Conservation (phyloP, 176 grass and related monocot genomes). For the Oryza officinalis region DNA sequence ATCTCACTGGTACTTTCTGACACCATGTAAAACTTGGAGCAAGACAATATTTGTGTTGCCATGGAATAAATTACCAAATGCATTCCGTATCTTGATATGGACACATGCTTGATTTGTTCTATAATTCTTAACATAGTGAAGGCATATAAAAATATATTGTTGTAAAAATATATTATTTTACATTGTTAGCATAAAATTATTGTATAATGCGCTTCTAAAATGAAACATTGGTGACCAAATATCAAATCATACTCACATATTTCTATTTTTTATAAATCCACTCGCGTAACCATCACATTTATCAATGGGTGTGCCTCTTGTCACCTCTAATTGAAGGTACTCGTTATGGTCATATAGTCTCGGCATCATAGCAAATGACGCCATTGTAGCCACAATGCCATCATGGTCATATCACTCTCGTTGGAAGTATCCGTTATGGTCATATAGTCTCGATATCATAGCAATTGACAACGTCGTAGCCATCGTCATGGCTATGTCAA, state of each 20-base stretch:
- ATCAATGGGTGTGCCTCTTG: neutral
- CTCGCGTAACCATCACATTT: neutral
- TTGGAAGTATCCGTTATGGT: neutral
- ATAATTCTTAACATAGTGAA: neutral
- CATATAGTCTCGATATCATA: neutral
- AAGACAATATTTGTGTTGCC: neutral
- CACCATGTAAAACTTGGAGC: too few relatives aligned
- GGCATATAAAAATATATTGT: neutral
- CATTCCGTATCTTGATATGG: neutral
- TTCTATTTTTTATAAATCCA: neutral
- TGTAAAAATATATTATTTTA: neutral
- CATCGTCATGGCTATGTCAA: neutral
- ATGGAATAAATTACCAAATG: neutral
- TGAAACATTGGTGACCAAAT: too few relatives aligned
- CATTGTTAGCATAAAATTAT: neutral
- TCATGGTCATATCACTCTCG: neutral
- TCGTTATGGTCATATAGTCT: neutral
- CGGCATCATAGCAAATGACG: neutral
- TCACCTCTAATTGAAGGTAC: neutral
- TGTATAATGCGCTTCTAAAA: neutral
- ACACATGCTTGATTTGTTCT: neutral
- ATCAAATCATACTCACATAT: neutral
- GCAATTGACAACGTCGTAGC: neutral
- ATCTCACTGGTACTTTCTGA: too few relatives aligned
- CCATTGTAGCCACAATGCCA: neutral